These are phyloP conservation scores for Eucalyptus pumila DNA, from an alignment of 345 rosid genomes.

Conservation along the genomic window DNA sequence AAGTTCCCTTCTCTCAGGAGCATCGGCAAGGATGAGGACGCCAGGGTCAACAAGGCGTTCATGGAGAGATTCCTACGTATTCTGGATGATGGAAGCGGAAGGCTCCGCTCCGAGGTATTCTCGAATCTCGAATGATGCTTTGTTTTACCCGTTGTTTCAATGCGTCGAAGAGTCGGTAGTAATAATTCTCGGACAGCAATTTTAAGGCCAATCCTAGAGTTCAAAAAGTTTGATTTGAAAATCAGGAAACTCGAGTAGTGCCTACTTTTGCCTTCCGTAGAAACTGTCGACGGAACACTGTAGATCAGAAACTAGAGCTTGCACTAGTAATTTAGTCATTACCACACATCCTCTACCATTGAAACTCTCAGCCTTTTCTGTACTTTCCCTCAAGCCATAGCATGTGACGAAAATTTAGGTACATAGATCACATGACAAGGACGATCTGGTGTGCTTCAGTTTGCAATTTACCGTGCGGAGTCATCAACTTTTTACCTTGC, in stretches of 20 bases:
- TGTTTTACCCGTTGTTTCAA: not conserved
- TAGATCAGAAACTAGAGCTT: not conserved
- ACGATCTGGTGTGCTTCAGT: not conserved
- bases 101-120: constrained; percentile 20
- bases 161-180: not conserved
- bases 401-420: not conserved
- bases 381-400: not conserved
- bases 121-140: not conserved
- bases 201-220: not conserved
- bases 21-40: constrained; percentile 29
- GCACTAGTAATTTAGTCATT: not conserved
- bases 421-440: not conserved
- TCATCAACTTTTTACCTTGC: too few relatives aligned
- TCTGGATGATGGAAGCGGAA: not conserved
- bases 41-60: constrained; percentile 49
- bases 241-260: not conserved
- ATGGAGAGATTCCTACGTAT: constrained; percentile 9
- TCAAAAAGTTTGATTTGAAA: not conserved
- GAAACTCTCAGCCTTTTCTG: not conserved
- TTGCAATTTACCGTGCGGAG: not conserved
- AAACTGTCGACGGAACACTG: not conserved
- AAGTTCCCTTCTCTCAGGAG: constrained; percentile 41
- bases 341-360: not conserved
- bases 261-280: not conserved
- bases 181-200: not conserved